Evolutionary conservation across 495 filamentous ascomycete genomes (phyloP).

Genomic region (Penicillium chermesinum): DNA sequence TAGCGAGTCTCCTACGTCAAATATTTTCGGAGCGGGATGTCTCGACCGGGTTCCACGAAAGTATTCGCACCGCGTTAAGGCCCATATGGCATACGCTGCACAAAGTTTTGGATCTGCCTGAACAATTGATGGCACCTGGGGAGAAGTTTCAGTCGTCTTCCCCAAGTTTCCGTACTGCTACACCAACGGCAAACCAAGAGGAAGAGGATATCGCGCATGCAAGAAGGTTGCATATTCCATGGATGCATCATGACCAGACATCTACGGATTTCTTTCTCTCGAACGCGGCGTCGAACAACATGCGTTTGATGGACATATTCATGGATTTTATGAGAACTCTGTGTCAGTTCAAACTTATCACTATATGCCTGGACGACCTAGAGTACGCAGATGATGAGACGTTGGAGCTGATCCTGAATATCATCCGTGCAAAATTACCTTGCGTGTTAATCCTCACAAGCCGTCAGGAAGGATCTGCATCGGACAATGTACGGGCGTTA

Average conservation of each 20-base stretch:
- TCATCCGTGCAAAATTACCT: constrained; percentile 65
- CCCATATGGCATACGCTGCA: constrained; percentile 76
- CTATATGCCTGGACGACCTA: constrained; percentile 78
- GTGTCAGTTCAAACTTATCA: constrained; percentile 72
- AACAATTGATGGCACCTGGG: constrained; percentile 57
- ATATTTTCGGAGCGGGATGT: constrained; percentile 89
- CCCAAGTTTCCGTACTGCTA: constrained; percentile 24
- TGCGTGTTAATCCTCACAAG: constrained; percentile 67
- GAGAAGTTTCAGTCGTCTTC: constrained; percentile 36
- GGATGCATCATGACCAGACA: constrained; percentile 42
- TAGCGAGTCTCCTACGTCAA: constrained; percentile 81
- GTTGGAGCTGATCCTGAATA: constrained; percentile 68
- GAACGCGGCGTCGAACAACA: constrained; percentile 65
- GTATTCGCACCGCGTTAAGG: constrained; percentile 64
- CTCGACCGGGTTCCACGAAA: constrained; percentile 73
- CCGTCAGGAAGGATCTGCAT: constrained; percentile 36
- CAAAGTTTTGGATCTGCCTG: constrained; percentile 71
- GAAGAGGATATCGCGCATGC: constrained; percentile 28
- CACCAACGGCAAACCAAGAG: constrained; percentile 25
- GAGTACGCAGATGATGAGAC: constrained; percentile 86
- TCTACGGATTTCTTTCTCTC: constrained; percentile 67
- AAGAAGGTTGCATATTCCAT: constrained; percentile 31
- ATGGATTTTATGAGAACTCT: constrained; percentile 77
- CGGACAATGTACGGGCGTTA: constrained; percentile 37
- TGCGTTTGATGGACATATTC: constrained; percentile 77